Evolutionary conservation across 169 alveolate species (phyloP).

Genomic region (Eimeria falciformis): DNA sequence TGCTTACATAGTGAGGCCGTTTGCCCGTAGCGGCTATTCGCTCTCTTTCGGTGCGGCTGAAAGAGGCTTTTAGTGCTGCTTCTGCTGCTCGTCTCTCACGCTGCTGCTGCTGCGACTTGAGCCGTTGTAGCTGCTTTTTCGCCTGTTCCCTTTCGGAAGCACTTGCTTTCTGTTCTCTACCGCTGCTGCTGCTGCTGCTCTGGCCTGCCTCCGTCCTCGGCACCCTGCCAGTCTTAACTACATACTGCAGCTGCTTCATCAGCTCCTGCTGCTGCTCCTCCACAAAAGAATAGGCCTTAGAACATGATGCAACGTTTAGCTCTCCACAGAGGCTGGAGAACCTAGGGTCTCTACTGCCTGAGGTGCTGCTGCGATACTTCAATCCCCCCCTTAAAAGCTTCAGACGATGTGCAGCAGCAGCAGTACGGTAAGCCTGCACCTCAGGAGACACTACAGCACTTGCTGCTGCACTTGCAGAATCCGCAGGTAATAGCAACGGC

Average conservation of each 20-base stretch:
- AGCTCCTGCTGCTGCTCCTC: slow-evolving; percentile 66
- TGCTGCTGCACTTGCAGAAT: background rate
- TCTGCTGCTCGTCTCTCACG: slow-evolving; percentile 42
- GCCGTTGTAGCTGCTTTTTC: slow-evolving; percentile 9
- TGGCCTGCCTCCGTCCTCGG: background rate
- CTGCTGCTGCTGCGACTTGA: slow-evolving; percentile 36
- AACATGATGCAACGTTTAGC: slow-evolving; percentile 25
- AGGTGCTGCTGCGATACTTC: background rate
- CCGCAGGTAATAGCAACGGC: background rate
- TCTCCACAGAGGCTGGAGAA: slow-evolving; percentile 60
- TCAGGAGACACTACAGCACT: background rate
- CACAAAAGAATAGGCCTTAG: slow-evolving; percentile 63
- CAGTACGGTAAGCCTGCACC: background rate
- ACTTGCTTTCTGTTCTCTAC: background rate
- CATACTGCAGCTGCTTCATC: slow-evolving; percentile 43
- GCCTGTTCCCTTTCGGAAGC: slow-evolving; percentile 44
- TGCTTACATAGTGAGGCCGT: slow-evolving; percentile 25
- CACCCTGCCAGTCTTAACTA: slow-evolving; percentile 65
- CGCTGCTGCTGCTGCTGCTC: slow-evolving; percentile 24
- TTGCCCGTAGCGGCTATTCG: slow-evolving; percentile 42
- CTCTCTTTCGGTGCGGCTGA: slow-evolving; percentile 1
- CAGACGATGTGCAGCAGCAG: background rate
- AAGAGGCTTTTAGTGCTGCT: background rate
- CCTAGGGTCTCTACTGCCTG: slow-evolving; percentile 61
- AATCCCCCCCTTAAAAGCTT: background rate